Evolutionary conservation across 192 early-diverging fungal species (phyloP), one percentile per base, ranked within the genome.

Genomic region (Gigaspora rosea): DNA sequence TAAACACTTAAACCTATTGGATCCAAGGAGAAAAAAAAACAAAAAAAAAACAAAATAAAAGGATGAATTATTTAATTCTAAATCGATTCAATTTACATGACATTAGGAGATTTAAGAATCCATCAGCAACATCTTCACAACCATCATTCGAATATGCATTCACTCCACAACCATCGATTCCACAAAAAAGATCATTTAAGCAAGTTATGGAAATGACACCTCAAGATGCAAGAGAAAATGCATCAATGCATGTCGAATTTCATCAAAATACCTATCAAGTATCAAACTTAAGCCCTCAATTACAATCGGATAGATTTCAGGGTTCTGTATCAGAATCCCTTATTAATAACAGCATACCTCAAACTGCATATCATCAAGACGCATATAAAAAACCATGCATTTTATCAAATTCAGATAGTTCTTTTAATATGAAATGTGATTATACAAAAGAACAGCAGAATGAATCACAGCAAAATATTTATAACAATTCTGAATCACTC

Each of bases 41-140:
- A 20, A 27, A 27, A 27, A 27, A 0, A 27, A 27, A 27, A 27
- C 1, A 27, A 27, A n/a, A n/a, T n/a, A n/a, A n/a, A n/a, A n/a
- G n/a, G n/a, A 27, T 27, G 27, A 27, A 27, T 61, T 61, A 49
- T 50, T 50, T 50, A 69, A 50, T 47, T 27, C 48, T 69, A 27
- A 13, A n/a, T 64, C 12, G 5, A 16, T 50, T 49, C 35, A 41
- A 41, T 12, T 50, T 35, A 63, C 12, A 41, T 48, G 5, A 49
- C 4, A 64, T 27, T 57, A 76, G 75, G n/a, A 63, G 75, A 35
- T 76, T 76, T 47, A 76, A 76, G 20, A 76, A 13, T 41, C 64
- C 75, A 33, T 47, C 75, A 18, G 16, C 11, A 12, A 46, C 75
- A 50, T 50, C 35, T 27, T 20, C 64, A 20, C 64, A 41, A 41